A percentile compares a stretch with the other conserved stretches of the same genome.
Evolutionary conservation across 2,329 filamentous ascomycete genomes (phyloP).

Genomic region (Orbilia ellipsospora): DNA sequence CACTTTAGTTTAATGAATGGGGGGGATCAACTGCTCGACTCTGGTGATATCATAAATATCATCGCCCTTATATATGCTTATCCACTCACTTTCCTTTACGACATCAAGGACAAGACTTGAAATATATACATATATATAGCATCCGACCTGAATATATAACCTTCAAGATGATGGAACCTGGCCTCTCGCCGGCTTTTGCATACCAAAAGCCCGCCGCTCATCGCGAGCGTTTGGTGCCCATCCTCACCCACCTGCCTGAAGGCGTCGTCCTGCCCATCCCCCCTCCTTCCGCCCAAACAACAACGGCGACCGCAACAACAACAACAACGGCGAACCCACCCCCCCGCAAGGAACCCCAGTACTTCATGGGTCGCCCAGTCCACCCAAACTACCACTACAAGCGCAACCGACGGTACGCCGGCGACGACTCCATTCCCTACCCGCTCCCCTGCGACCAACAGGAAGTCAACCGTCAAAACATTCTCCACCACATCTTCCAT

Average conservation of each 20-base stretch:
- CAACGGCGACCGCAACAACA: no score
- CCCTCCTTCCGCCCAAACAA: neutral
- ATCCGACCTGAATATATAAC: no score
- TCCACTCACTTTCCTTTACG: neutral
- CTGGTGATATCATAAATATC: no score
- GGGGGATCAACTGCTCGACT: no score
- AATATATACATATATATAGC: no score
- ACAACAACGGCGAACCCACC: neutral
- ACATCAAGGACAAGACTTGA: no score
- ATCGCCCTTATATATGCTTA: no score
- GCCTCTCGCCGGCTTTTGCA: constrained; percentile 52
- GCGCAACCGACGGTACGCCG: constrained; percentile 74
- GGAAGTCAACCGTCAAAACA: constrained; percentile 86
- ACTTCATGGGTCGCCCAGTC: constrained; percentile 52
- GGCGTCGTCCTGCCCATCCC: constrained; percentile 23
- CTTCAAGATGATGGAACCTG: constrained; percentile 52
- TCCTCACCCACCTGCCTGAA: constrained; percentile 42
- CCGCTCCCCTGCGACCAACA: constrained; percentile 88
- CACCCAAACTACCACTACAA: constrained; percentile 54
- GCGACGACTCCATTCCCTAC: constrained; percentile 77
- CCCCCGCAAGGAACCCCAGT: constrained; percentile 28
- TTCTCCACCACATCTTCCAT: constrained; percentile 83
- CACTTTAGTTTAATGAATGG: no score
- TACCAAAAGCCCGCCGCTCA: constrained; percentile 48
- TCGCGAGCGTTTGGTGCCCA: constrained; percentile 44